Conservation (phyloP, 257 asterid species). For the Forsythia suspensa region DNA sequence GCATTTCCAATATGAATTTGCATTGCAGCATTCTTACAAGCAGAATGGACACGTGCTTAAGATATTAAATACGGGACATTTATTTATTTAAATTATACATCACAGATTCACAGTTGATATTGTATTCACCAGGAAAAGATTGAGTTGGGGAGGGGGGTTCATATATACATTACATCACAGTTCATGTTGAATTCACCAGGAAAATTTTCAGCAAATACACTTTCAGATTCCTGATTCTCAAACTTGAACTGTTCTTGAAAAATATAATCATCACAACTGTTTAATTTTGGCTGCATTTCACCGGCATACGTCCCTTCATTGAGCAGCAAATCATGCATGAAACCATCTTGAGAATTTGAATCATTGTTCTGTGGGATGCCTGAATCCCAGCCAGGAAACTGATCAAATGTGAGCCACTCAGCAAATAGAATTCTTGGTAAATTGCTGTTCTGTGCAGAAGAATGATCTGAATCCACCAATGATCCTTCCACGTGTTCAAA, state of each 20-base stretch:
- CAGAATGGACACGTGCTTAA: no score
- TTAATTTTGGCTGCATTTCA: slow-evolving; percentile 25
- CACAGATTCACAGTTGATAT: background rate
- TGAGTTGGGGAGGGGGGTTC: background rate
- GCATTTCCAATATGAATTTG: background rate
- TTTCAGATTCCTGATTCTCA: slow-evolving; percentile 38
- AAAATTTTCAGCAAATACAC: slow-evolving; percentile 35
- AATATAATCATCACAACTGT: slow-evolving; percentile 28
- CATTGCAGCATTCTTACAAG: no score
- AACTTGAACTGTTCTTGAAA: slow-evolving; percentile 38
- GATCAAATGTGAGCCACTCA: slow-evolving; percentile 71
- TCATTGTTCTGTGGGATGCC: slow-evolving; percentile 19
- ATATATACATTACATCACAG: slow-evolving; percentile 36
- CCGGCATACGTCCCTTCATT: slow-evolving; percentile 31
- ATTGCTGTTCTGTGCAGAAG: slow-evolving; percentile 28
- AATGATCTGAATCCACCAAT: slow-evolving; percentile 34
- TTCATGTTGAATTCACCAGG: slow-evolving; percentile 40
- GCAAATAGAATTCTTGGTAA: slow-evolving; percentile 70
- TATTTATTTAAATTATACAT: background rate
- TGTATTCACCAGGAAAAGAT: background rate
- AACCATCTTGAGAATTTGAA: slow-evolving; percentile 36
- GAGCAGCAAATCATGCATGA: slow-evolving; percentile 23
- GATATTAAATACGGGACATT: background rate
- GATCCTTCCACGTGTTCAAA: slow-evolving; percentile 35
- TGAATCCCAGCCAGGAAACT: slow-evolving; percentile 26